A percentile compares a stretch with the other conserved stretches of the same genome.
These are phyloP conservation scores for Chloranthus sessilifolius DNA, from an alignment of 164 flowering plant genomes.

Conservation along the genomic window DNA sequence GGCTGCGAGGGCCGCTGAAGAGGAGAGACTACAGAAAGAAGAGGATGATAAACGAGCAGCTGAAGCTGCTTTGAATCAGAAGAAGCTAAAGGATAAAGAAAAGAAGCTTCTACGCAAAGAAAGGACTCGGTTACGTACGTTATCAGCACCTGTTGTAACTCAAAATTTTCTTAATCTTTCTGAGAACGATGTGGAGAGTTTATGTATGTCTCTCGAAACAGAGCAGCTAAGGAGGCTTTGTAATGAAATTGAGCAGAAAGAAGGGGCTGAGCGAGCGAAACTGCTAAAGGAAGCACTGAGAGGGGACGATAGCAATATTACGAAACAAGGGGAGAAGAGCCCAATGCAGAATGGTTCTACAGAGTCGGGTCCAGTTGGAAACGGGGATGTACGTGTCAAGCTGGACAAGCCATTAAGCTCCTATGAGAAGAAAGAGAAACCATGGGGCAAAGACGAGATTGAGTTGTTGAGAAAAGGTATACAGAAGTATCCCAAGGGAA, in stretches of 20 bases:
- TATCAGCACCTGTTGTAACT: constrained; percentile 44
- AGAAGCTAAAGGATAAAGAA: constrained; percentile 51
- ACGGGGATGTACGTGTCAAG: constrained; percentile 4
- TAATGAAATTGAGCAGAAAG: constrained; percentile 51
- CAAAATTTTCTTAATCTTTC: constrained; percentile 23
- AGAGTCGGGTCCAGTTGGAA: constrained; percentile 8
- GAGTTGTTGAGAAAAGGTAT: constrained; percentile 64
- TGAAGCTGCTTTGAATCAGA: constrained; percentile 58
- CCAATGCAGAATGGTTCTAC: constrained; percentile 25
- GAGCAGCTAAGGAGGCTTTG: constrained; percentile 57
- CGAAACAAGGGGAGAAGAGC: constrained; percentile 28
- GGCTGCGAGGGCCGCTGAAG: constrained; percentile 72
- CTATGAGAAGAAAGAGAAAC: constrained; percentile 45
- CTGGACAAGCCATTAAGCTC: constrained; percentile 11
- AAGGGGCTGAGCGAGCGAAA: constrained; percentile 41
- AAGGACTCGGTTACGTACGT: constrained; percentile 66
- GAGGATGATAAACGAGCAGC: constrained; percentile 72
- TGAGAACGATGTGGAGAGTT: constrained; percentile 60
- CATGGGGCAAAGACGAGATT: constrained; percentile 69
- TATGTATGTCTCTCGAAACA: constrained; percentile 61
- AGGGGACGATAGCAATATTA: constrained; percentile 7
- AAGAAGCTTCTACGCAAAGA: constrained; percentile 84
- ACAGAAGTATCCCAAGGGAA: constrained; percentile 82
- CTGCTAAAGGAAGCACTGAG: constrained; percentile 44
- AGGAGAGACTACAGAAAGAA: constrained; percentile 61